A percentile compares a stretch with the other conserved stretches of the same genome.
Evolutionary conservation across 192 early-diverging fungal species (phyloP).

Genomic region (Coemansia reversa): DNA sequence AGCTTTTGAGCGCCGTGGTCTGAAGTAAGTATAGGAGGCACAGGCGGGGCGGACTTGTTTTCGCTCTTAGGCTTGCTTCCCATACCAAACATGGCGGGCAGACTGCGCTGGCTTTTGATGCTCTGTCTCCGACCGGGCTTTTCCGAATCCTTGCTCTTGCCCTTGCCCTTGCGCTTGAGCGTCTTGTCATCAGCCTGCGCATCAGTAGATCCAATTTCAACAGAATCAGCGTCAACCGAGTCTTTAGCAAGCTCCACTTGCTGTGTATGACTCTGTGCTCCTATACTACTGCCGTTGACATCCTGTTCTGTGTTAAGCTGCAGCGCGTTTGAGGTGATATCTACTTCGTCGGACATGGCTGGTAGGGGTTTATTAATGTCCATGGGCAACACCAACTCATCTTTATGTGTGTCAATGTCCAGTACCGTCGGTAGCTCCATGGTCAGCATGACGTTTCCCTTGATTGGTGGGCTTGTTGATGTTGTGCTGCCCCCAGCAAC

Average conservation of each 20-base stretch:
- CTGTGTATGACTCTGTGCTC: not conserved
- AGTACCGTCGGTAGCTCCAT: slow-evolving; percentile 5
- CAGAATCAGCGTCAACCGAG: not conserved
- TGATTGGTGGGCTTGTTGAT: slow-evolving; percentile 1
- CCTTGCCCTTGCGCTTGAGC: slow-evolving; percentile 15
- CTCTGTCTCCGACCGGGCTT: slow-evolving; percentile 48
- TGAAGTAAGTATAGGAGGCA: slow-evolving; percentile 26
- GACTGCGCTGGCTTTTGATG: slow-evolving; percentile 52
- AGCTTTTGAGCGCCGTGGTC: slow-evolving; percentile 21
- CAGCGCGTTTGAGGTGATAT: not conserved
- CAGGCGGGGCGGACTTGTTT: slow-evolving; percentile 31
- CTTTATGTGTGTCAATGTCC: slow-evolving; percentile 3
- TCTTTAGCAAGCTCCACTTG: not conserved
- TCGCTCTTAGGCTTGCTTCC: slow-evolving; percentile 37
- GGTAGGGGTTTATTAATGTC: slow-evolving; percentile 44
- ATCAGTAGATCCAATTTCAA: not conserved
- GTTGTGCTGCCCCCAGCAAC: not conserved
- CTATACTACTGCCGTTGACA: not conserved
- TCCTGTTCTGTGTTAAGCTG: not conserved
- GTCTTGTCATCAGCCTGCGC: slow-evolving; percentile 2
- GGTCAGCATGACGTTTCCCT: slow-evolving; percentile 7
- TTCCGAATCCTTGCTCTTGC: slow-evolving; percentile 21
- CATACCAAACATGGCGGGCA: slow-evolving; percentile 53
- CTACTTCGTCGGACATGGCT: not conserved
- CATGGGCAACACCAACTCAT: slow-evolving; percentile 7